A percentile compares a stretch with the other conserved stretches of the same genome.
These are phyloP conservation scores for Entophlyctis luteolus DNA, from an alignment of 192 early-diverging fungal genomes.

Conservation along the genomic window DNA sequence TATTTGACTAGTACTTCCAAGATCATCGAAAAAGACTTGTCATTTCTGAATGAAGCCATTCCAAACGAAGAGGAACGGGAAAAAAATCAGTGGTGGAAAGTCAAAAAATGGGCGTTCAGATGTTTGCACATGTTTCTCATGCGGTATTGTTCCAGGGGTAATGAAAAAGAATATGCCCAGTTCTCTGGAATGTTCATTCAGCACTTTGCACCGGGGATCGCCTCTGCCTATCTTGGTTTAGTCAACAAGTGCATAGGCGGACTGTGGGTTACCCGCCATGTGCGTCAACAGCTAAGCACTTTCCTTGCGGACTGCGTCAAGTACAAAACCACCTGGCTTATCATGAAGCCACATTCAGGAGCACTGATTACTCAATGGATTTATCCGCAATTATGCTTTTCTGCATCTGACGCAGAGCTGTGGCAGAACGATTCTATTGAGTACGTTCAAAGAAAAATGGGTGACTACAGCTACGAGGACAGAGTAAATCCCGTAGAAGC, in stretches of 20 bases:
- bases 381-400: slow-evolving; percentile 90
- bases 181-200: slow-evolving; percentile 84
- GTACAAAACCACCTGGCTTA: slow-evolving; percentile 83
- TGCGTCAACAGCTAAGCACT: slow-evolving; percentile 64
- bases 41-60: slow-evolving; percentile 26
- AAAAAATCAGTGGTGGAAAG: slow-evolving; percentile 84
- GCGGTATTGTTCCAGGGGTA: slow-evolving; percentile 28
- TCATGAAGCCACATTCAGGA: slow-evolving; percentile 80
- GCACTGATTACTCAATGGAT: slow-evolving; percentile 82
- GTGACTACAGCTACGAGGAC: slow-evolving; percentile 68
- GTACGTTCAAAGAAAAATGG: slow-evolving; percentile 61
- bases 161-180: slow-evolving; percentile 35
- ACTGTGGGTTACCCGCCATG: slow-evolving; percentile 68
- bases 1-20: slow-evolving; percentile 5
- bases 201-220: slow-evolving; percentile 87
- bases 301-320: slow-evolving; percentile 83
- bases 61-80: slow-evolving; percentile 69
- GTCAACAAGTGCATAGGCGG: slow-evolving; percentile 71
- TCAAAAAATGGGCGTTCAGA: slow-evolving; percentile 87
- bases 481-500: slow-evolving; percentile 71
- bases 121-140: slow-evolving; percentile 81
- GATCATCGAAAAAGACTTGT: slow-evolving; percentile 25
- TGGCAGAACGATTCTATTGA: slow-evolving; percentile 94
- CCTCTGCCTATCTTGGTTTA: slow-evolving; percentile 79
- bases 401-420: slow-evolving; percentile 74